phyloP scores from a whole-genome alignment of 2,329 filamentous ascomycete species.

The Colletotrichum sp. region DNA sequence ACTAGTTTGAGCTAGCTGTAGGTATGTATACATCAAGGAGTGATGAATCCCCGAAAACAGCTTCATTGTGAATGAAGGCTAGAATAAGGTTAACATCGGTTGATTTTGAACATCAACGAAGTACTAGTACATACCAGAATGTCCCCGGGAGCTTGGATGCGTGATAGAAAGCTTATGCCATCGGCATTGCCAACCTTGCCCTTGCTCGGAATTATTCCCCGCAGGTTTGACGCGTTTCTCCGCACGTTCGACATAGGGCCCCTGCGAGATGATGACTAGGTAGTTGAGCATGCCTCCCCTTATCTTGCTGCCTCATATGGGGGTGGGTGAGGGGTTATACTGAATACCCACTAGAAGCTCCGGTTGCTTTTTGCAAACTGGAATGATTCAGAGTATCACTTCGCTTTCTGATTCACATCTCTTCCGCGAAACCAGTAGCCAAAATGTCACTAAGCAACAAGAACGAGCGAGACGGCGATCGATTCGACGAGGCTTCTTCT shows the following conservation, averaged over 20 bases:
- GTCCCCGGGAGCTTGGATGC: neutral
- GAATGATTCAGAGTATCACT: neutral
- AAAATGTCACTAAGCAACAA: neutral
- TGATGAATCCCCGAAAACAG: neutral
- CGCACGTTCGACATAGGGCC: neutral
- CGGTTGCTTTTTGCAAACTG: neutral
- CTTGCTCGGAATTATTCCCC: neutral
- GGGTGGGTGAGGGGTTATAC: neutral
- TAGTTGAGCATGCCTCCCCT: neutral
- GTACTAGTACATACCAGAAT: neutral
- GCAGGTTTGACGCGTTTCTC: neutral
- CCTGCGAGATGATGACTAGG: neutral
- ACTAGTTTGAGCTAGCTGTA: neutral
- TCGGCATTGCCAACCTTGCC: neutral
- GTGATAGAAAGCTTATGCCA: neutral
- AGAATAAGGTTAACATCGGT: neutral
- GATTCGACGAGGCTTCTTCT: neutral
- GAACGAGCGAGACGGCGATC: neutral
- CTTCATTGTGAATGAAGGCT: neutral
- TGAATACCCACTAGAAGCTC: fast-evolving
- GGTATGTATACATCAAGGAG: neutral
- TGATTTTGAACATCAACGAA: neutral
- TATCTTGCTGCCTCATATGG: neutral
- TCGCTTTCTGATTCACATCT: neutral
- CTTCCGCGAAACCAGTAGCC: neutral